These are phyloP conservation scores for Pistacia integerrima DNA, from an alignment of 345 rosid genomes.

Conservation along the genomic window DNA sequence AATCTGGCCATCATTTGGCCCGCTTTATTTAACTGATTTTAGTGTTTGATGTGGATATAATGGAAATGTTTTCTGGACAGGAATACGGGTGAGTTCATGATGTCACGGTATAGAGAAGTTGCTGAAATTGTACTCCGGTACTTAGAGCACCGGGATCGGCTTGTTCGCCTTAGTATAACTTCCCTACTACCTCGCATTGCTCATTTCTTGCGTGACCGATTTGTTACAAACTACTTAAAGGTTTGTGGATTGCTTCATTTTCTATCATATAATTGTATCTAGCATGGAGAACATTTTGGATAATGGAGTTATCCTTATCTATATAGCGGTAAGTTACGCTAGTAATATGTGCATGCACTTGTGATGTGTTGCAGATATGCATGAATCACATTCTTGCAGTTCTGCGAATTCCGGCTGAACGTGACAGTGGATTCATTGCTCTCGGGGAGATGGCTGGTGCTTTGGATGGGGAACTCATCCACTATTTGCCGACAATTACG, in stretches of 20 bases:
- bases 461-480: slow-evolving; percentile 89
- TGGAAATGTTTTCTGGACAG: slow-evolving; percentile 46
- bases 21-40: slow-evolving; percentile 9
- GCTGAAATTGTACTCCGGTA: slow-evolving; percentile 97
- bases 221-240: slow-evolving; percentile 88
- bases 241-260: slow-evolving; percentile 43
- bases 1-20: not conserved
- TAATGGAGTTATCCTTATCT: not conserved
- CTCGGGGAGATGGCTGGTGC: slow-evolving; percentile 99
- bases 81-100: slow-evolving; percentile 99
- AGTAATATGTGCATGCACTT: slow-evolving; percentile 9
- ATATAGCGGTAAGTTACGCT: not conserved
- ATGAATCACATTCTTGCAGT: slow-evolving; percentile 94
- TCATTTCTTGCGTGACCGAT: slow-evolving; percentile 96
- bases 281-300: slow-evolving; percentile 8
- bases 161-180: slow-evolving; percentile 99
- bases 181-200: slow-evolving; percentile 98
- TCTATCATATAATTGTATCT: slow-evolving; percentile 7
- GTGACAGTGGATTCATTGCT: slow-evolving; percentile 96
- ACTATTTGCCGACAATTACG: slow-evolving; percentile 94
- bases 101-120: slow-evolving; percentile 98
- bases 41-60: slow-evolving; percentile 10
- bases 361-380: slow-evolving; percentile 71
- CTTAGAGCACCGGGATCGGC: slow-evolving; percentile 89
- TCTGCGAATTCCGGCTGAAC: slow-evolving; percentile 81